Percentiles rank a stretch among this genome's conserved stretches.
phyloP scores from a whole-genome alignment of 2,329 filamentous ascomycete genomes.

The Fusarium anthophilum region DNA sequence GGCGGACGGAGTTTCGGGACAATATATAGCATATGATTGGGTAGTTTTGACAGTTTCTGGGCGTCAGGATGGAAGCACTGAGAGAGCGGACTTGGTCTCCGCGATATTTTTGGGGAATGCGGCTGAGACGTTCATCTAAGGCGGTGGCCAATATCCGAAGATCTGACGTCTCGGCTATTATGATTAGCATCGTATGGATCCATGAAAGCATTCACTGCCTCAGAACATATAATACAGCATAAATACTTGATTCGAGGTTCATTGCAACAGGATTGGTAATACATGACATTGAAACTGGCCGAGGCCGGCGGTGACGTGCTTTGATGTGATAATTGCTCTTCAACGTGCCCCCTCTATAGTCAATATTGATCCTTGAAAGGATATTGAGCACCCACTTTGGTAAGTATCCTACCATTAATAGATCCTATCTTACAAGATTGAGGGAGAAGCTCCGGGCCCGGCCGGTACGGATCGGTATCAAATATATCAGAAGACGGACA shows the following conservation, averaged over 20 bases:
- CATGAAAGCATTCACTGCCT: not conserved
- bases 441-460: not conserved
- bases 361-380: not conserved
- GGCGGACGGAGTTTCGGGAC: conserved; percentile 38
- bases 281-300: not conserved
- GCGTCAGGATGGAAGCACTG: conserved; percentile 4
- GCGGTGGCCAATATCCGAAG: conserved; percentile 6
- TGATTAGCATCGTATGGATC: not conserved
- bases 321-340: conserved; percentile 22
- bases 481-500: conserved; percentile 4
- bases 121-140: not conserved
- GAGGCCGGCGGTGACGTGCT: conserved; percentile 28
- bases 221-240: not conserved
- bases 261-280: not conserved
- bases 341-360: not conserved
- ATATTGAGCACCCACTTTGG: not conserved
- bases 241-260: not conserved
- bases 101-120: conserved; percentile 4
- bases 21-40: conserved; percentile 24
- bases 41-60: not conserved
- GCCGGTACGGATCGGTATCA: not conserved
- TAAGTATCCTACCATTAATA: not conserved
- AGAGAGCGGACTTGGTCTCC: conserved; percentile 39
- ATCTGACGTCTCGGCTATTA: not conserved
- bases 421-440: not conserved